These are phyloP conservation scores for Mycena maculata DNA, from an alignment of 768 basidiomycete genomes.

Conservation along the genomic window DNA sequence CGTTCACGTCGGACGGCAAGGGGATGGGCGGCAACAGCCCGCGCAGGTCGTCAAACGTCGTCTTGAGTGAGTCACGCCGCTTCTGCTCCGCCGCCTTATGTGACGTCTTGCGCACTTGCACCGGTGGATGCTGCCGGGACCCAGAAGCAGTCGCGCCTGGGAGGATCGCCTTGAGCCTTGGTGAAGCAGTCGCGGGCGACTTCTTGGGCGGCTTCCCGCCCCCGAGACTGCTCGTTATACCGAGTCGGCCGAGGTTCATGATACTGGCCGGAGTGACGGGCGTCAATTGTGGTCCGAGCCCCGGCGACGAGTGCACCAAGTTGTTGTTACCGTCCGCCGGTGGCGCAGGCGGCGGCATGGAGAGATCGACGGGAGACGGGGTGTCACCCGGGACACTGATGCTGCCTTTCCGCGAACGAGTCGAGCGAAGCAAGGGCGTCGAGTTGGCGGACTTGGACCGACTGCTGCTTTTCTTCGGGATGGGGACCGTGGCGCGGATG, in stretches of 20 bases:
- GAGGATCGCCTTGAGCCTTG: slow-evolving; percentile 76
- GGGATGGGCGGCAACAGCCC: slow-evolving; percentile 89
- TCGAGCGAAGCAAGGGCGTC: slow-evolving; percentile 66
- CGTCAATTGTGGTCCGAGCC: slow-evolving; percentile 52
- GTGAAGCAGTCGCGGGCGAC: slow-evolving; percentile 48
- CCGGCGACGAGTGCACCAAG: slow-evolving; percentile 21
- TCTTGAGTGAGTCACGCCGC: slow-evolving; percentile 95
- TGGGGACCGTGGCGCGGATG: slow-evolving; percentile 49
- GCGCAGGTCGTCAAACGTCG: slow-evolving; percentile 89
- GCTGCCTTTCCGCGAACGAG: slow-evolving; percentile 56
- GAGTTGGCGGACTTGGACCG: slow-evolving; percentile 68
- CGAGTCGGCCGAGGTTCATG: slow-evolving; percentile 85
- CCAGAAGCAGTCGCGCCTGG: slow-evolving; percentile 56
- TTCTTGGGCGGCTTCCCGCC: slow-evolving; percentile 44
- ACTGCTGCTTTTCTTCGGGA: slow-evolving; percentile 37
- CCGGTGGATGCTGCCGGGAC: slow-evolving; percentile 43
- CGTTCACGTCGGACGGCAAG: slow-evolving; percentile 78
- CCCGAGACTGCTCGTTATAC: slow-evolving; percentile 56
- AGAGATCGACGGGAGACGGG: slow-evolving; percentile 88
- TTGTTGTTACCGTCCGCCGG: slow-evolving; percentile 42
- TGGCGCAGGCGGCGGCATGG: slow-evolving; percentile 88
- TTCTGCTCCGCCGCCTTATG: slow-evolving; percentile 99
- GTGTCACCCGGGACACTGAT: slow-evolving; percentile 62
- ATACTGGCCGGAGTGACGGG: slow-evolving; percentile 94
- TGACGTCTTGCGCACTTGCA: slow-evolving; percentile 75